Evolutionary conservation across 805 yeast species (phyloP).

Genomic region (Candida parachauliodes): DNA sequence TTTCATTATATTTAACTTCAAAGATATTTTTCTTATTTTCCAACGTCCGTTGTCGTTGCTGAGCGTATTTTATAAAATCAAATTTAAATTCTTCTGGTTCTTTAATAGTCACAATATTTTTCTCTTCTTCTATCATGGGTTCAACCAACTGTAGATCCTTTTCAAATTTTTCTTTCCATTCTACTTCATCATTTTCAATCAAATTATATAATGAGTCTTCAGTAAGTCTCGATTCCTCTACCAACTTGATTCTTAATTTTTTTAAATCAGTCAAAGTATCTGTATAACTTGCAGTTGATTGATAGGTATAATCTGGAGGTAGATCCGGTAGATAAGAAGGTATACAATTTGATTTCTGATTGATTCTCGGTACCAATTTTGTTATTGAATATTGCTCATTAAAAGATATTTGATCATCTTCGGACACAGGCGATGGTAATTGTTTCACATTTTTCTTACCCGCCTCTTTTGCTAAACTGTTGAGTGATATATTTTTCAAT

Average conservation of each 20-base stretch:
- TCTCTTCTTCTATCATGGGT: no score
- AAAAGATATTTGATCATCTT: slow-evolving; percentile 36
- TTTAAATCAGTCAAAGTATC: slow-evolving; percentile 66
- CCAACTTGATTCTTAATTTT: slow-evolving; percentile 64
- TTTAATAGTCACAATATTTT: slow-evolving; percentile 8
- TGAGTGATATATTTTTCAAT: slow-evolving; percentile 37
- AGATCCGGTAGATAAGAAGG: slow-evolving; percentile 81
- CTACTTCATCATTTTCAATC: slow-evolving; percentile 36
- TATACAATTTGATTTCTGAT: slow-evolving; percentile 41
- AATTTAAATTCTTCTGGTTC: slow-evolving; percentile 22
- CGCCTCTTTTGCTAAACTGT: slow-evolving; percentile 13
- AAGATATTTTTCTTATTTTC: slow-evolving; percentile 20
- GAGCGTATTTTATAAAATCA: slow-evolving; percentile 58
- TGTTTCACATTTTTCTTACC: slow-evolving; percentile 9
- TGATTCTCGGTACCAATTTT: slow-evolving; percentile 52
- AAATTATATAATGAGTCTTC: slow-evolving; percentile 72
- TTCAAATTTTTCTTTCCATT: slow-evolving; percentile 28
- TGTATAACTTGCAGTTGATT: slow-evolving; percentile 67
- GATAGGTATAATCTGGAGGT: slow-evolving; percentile 93
- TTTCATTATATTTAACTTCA: slow-evolving; percentile 15
- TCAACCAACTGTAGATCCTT: slow-evolving; percentile 16
- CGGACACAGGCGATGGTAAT: slow-evolving; percentile 2
- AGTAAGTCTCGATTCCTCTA: slow-evolving; percentile 76
- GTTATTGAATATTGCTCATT: slow-evolving; percentile 49
- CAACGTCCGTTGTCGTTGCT: slow-evolving; percentile 39